Base-by-base conservation (phyloP, 805 yeast species). In the Tetrapisispora pingtungensis region DNA sequence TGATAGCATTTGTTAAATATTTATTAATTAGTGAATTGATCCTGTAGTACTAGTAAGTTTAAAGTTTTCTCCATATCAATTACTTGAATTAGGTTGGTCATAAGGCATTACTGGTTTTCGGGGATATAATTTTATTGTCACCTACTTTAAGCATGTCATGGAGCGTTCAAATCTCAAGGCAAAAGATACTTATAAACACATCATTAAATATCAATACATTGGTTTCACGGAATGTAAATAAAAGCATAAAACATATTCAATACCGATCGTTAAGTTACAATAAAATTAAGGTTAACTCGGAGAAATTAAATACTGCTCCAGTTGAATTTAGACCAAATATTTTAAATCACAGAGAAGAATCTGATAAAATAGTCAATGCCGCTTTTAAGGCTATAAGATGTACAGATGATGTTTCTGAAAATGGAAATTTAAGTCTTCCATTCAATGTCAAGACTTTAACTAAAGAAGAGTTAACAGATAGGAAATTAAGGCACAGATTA, bases 361-460 rank as follows among this genome's bases (percentile, higher is more conserved):
- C 44, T 17, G 35, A 30, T 3, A 39, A 41, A 22, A 24, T 15
- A 12, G 52, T 27, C 49, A 47, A 52, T 26, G 50, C 54, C 4
- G 63, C 64, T 10, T 49, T 49, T 15, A 61, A 62, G 37, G 65
- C 66, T 1, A 55, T 67, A 15, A 61, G 68, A 33, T 59, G 69
- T 41, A 61, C 68, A 5, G 57, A 58, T 41, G 68, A 65, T 34
- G 46, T 57, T 1, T 52, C 56, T 5, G 27, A 10, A 2, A 10
- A 43, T 26, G 15, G n/a, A 12, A 20, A 10, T n/a, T 7, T 12
- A 5, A 24, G 24, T 10, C 5, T 33, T 3, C 89, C 89, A 0
- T 83, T 82, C 55, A 66, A 72, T 34, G 81, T 81, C 3, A 72
- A 71, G 41, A 59, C 72, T 0, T 74, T 72, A 48, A 52, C 54